Evolutionary conservation across 2,329 filamentous ascomycete species (phyloP), one percentile per base, ranked within the genome.

Genomic region (Onygenales sp.): DNA sequence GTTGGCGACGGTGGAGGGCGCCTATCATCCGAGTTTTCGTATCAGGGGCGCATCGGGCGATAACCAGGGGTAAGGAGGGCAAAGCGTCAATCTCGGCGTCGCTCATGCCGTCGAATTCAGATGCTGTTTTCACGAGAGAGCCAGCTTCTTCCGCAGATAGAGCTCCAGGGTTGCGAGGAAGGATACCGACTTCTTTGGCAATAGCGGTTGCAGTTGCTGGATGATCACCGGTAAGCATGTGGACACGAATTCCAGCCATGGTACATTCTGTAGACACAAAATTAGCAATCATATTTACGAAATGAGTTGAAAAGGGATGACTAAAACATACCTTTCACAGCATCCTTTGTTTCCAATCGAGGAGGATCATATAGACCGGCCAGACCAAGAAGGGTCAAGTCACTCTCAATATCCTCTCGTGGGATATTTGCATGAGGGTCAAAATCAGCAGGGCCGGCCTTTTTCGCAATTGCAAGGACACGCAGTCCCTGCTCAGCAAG

Each of bases 11-110:
- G 59, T 91, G 87, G 13, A 95, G 79, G 5, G 89, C 89, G 60
- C 91, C 87, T 50, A 95, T 91, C 89, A 95, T 94, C 55, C 88
- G 84, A 4, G 89, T 89, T 72, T 95, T 95, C 41, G 89, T 94
- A 55, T 87, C 82, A 0, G 90, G 89, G 1, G 87, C 86, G 65
- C 89, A 94, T 39, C 89, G 84, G 39, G 89, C 89, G 56, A 94
- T 85, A 7, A 94, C 89, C 0, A 92, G 75, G 2, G 89, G 89
- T 2, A 94, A 74, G 42, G 89, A 82, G 4, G 85, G 83, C 13
- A 94, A 74, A 0, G 77, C 75, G 59, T 95, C 78, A 48, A 82
- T 76, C 55, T 81, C 71, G 4, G 73, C 70, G 50, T 81, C 77
- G 1, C 70, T 73, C 56, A 81, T 63, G 32, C 63, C 72, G 56